Evolutionary conservation across 1,139 yeast genomes (phyloP).

Genomic region (Sugiyamaella grinbergsii): DNA sequence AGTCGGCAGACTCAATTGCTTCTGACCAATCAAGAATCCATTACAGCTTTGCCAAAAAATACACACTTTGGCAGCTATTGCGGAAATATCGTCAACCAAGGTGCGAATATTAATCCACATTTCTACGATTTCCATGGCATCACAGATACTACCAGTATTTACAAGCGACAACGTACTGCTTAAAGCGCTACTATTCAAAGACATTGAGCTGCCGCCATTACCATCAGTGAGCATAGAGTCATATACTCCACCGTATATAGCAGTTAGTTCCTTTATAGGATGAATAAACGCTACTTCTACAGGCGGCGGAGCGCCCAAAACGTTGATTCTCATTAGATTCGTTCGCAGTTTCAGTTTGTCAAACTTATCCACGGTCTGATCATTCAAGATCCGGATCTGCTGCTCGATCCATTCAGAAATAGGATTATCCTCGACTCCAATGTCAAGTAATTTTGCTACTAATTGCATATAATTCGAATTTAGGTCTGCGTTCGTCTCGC

Average conservation of each 20-base stretch:
- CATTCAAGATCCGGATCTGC: conserved; percentile 48
- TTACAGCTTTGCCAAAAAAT: conserved; percentile 52
- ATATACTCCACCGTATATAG: conserved; percentile 16
- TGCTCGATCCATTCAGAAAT: conserved; percentile 60
- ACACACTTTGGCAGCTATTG: conserved; percentile 42
- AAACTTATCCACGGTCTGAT: conserved; percentile 45
- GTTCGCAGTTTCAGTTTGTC: conserved; percentile 42
- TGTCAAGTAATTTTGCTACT: conserved; percentile 60
- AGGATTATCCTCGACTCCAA: conserved; percentile 65
- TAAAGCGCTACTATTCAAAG: neutral
- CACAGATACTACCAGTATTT: conserved; percentile 38
- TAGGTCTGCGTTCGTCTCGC: conserved; percentile 24
- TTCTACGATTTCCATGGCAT: conserved; percentile 51
- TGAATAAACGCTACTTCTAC: conserved; percentile 30
- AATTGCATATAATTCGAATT: conserved; percentile 55
- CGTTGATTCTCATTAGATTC: conserved; percentile 40
- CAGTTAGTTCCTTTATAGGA: conserved; percentile 28
- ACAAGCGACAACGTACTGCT: neutral
- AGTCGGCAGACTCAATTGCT: conserved; percentile 47
- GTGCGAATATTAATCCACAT: conserved; percentile 57
- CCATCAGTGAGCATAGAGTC: conserved; percentile 16
- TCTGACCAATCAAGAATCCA: conserved; percentile 50
- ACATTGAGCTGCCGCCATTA: neutral
- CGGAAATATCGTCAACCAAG: conserved; percentile 48
- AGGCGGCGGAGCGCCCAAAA: conserved; percentile 36